Base-by-base conservation (phyloP, 176 grass and related monocot species). In the Cymbopogon citratus region DNA sequence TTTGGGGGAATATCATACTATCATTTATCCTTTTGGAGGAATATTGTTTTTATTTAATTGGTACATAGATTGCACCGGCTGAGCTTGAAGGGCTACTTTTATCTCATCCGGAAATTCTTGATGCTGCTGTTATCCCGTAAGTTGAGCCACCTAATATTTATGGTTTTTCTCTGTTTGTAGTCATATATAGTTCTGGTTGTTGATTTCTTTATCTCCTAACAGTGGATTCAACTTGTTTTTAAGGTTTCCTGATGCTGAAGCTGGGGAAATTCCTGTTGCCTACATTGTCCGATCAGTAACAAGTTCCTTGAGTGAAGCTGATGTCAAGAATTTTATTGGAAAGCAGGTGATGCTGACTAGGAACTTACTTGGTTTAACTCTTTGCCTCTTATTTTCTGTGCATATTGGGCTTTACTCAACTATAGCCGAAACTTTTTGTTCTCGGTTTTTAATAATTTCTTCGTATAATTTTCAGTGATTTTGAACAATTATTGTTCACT, bases 41-140 rank as follows among this genome's bases (percentile, higher is more conserved):
- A 49, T 49, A 49, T 48, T 15, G 45, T 48, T 14, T 43, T 43
- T 43, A 43, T 11, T 43, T 39, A 43, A 3, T 43, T 48, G 18
- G 26, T 51, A 83, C 9, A 0, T 64, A 98, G 95, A 70, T 98
- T 86, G 92, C 95, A 73, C 95, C 95, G 24, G 92, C 95, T 69
- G 92, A 94, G 76, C 86, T 98, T 83, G 95, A 98, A 91, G 88
- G 86, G 5, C 49, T 98, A 73, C 90, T 98, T 87, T 76, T 98
- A 44, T 92, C 92, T 39, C 92, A 98, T 74, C 51, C 92, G 5
- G 92, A 98, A 75, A 98, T 94, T 85, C 67, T 92, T 6, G 92
- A 98, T 86, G 81, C 92, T 12, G 88, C 87, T 49, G 95, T 98
- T 67, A 98, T 98, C 71, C 92, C 92, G 95, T 98, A 87, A 94